Conservation (phyloP, 116 monocot genomes). For the Dioscorea cayenensis region DNA sequence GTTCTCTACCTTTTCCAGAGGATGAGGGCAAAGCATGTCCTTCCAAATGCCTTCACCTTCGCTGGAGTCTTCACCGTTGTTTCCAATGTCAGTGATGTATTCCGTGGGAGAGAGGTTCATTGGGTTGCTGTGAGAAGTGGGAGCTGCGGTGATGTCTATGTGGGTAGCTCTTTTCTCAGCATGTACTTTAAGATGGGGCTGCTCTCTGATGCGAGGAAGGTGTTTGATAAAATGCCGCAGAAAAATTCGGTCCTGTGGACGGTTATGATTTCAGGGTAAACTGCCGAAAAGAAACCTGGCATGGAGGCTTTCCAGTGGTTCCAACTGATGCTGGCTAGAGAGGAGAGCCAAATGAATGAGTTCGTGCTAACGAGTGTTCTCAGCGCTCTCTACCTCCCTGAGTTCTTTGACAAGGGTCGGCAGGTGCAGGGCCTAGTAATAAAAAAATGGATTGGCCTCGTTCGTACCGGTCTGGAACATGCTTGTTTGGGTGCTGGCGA, state of each 20-base stretch:
- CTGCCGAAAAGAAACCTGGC: conserved; percentile 18
- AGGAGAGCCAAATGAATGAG: conserved; percentile 33
- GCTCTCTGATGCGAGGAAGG: conserved; percentile 37
- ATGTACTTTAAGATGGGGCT: conserved; percentile 56
- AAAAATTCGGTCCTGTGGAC: conserved; percentile 62
- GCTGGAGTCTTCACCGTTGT: conserved; percentile 51
- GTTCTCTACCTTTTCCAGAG: too few species aligned
- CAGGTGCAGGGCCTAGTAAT: conserved; percentile 42
- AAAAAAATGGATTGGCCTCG: conserved; percentile 38
- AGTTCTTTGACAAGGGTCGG: conserved; percentile 30
- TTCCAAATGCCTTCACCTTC: too few species aligned
- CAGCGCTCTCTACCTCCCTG: conserved; percentile 27
- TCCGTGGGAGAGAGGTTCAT: conserved; percentile 32
- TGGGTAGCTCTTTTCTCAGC: conserved; percentile 39
- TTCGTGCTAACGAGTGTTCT: conserved; percentile 56
- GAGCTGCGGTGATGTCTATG: conserved; percentile 34
- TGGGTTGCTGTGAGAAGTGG: conserved; percentile 45
- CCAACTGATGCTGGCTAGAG: conserved; percentile 24
- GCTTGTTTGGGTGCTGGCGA: conserved; percentile 13
- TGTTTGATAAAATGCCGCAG: too few species aligned
- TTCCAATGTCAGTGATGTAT: neutral
- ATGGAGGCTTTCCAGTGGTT: conserved; percentile 53
- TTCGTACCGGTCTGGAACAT: conserved; percentile 62
- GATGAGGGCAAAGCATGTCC: too few species aligned
- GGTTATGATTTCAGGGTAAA: conserved; percentile 58